These are phyloP conservation scores for Amoebophrya sp. DNA, from an alignment of 169 alveolate species.

Conservation along the genomic window DNA sequence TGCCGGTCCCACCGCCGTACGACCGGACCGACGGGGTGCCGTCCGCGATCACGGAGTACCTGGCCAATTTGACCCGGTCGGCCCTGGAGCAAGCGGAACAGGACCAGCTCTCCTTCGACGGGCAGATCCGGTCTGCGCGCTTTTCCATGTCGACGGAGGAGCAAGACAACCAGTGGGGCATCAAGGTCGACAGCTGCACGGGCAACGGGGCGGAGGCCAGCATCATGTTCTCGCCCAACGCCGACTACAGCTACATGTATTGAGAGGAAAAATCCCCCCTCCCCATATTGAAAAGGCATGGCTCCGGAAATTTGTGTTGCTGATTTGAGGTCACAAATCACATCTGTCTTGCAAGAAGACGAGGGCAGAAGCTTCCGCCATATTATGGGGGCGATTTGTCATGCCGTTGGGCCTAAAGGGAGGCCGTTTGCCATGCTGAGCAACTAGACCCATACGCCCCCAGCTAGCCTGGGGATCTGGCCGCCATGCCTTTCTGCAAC, in stretches of 20 bases:
- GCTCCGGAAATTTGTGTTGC: too few species aligned
- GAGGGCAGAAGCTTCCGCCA: too few species aligned
- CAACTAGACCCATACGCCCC: too few species aligned
- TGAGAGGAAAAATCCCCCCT: too few species aligned
- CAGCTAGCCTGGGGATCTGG: too few species aligned
- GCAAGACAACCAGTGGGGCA: constrained; percentile 10
- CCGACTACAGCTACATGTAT: background rate
- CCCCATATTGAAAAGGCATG: too few species aligned
- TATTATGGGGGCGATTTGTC: too few species aligned
- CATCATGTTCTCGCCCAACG: background rate
- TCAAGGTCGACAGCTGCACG: background rate
- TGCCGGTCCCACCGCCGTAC: background rate
- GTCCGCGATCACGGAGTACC: background rate
- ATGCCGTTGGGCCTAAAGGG: too few species aligned
- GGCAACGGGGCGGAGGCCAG: background rate
- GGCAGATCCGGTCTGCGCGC: background rate
- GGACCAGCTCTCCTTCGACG: background rate
- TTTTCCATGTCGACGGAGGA: background rate
- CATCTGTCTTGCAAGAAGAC: too few species aligned
- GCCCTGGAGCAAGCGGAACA: background rate
- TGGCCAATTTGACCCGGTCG: background rate
- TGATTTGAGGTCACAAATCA: too few species aligned
- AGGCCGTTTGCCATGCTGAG: too few species aligned
- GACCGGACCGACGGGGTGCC: constrained; percentile 21
- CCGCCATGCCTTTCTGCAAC: too few species aligned